Conservation (phyloP, 306 rosid genomes). For the Citrullus colocynthis region DNA sequence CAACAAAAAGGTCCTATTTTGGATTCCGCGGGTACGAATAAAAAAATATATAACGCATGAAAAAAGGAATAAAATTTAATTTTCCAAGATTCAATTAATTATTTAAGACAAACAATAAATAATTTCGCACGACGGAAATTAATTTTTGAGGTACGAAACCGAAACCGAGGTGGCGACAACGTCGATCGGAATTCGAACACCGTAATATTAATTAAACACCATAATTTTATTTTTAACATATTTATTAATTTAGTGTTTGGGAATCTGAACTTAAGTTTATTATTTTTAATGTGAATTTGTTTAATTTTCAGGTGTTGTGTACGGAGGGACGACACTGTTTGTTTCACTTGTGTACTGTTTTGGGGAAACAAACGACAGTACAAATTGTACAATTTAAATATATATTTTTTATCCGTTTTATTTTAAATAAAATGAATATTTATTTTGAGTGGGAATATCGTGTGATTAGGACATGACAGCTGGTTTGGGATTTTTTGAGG, state of each 20-base stretch:
- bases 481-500: neutral
- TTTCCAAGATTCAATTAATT: neutral
- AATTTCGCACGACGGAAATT: neutral
- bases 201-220: neutral
- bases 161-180: neutral
- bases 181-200: neutral
- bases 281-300: neutral
- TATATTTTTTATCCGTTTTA: no score
- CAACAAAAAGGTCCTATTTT: neutral
- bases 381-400: no score
- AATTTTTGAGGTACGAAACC: neutral
- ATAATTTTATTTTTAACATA: no score
- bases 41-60: neutral
- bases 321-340: neutral
- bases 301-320: neutral
- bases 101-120: neutral
- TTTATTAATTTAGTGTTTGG: neutral
- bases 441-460: neutral
- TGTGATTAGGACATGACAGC: neutral
- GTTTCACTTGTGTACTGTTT: neutral
- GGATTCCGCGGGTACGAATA: neutral
- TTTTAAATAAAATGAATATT: no score
- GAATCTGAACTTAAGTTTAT: neutral
- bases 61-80: neutral
- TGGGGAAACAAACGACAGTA: neutral